Evolutionary conservation across 352 stramenopile species (phyloP).

Genomic region (Pythium plurisporium): DNA sequence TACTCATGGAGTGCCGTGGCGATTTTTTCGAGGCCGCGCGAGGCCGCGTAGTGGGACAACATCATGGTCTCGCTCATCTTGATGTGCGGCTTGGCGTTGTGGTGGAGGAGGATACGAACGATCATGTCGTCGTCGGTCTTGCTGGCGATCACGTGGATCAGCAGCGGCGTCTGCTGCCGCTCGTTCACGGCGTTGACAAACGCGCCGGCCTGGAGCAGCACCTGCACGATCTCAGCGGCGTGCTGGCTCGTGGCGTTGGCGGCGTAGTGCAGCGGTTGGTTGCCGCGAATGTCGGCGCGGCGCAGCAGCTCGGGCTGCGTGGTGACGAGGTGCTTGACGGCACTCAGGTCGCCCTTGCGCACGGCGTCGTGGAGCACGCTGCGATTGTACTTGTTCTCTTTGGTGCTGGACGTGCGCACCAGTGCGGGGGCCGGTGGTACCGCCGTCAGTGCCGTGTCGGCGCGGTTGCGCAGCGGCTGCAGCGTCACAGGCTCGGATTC

Average conservation of each 20-base stretch:
- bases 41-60: slow-evolving; percentile 40
- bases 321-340: slow-evolving; percentile 27
- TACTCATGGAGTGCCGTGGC: slow-evolving; percentile 42
- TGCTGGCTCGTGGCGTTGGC: slow-evolving; percentile 33
- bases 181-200: slow-evolving; percentile 49
- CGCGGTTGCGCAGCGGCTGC: slow-evolving; percentile 15
- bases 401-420: neutral
- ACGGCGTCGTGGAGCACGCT: slow-evolving; percentile 45
- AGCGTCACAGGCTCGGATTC: slow-evolving; percentile 16
- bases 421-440: neutral
- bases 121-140: slow-evolving; percentile 45
- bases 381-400: slow-evolving; percentile 45
- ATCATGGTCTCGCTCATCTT: slow-evolving; percentile 43
- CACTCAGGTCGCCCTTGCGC: slow-evolving; percentile 40
- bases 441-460: slow-evolving; percentile 11
- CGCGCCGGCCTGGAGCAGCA: slow-evolving; percentile 44
- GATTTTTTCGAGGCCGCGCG: slow-evolving; percentile 41
- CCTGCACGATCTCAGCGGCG: slow-evolving; percentile 33
- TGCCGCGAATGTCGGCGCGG: slow-evolving; percentile 39
- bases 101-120: slow-evolving; percentile 41
- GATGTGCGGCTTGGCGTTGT: slow-evolving; percentile 42
- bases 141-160: slow-evolving; percentile 53
- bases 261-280: slow-evolving; percentile 60
- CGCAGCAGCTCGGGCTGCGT: slow-evolving; percentile 37
- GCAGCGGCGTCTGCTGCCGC: slow-evolving; percentile 44